Evolutionary conservation across 208 protist species (phyloP), one percentile per base, ranked within the genome.

Genomic region (Leishmania gerbilli): DNA sequence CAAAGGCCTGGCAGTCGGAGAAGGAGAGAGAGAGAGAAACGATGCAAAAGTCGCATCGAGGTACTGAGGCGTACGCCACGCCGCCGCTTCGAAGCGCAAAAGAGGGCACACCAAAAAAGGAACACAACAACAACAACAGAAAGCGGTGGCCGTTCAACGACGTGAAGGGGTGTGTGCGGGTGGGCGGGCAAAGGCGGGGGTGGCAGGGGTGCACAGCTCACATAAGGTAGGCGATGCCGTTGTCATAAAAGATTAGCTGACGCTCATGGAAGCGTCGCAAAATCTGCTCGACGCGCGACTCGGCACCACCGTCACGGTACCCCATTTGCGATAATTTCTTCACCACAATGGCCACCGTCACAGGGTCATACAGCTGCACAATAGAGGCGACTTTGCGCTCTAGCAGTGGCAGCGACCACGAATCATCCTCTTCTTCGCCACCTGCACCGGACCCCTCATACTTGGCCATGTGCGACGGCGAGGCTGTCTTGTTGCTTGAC

Each of bases 211-310:
- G 8, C n/a, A 53, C 21, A 34, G 42, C 45, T 87, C 88, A 97
- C 72, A 94, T 87, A 60, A 97, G 76, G 78, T 96, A 96, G 7
- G 91, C 92, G 74, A 96, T 96, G 53, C 90, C 94, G 78, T 85
- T 95, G 75, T 96, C 94, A 72, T 94, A 96, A 34, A 92, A 93
- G 56, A 97, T 89, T 45, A 95, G 86, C 71, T 96, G 88, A n/a
- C 88, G 86, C n/a, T 92, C 78, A 74, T 96, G 92, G 82, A 97
- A 96, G 42, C 85, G 86, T 3, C 77, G 84, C 62, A 97, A 79
- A 51, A 91, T 87, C n/a, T 69, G 58, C 79, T 95, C 90, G 19
- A 97, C 94, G 2, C 76, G 79, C 9, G 72, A 47, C 74, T 71
- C 74, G 1, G 88, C 92, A 55, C 78, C 79, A 1, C 81, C 55